Conservation (phyloP, 2,329 filamentous ascomycete genomes). For the Rhexocercosporidium sp. region DNA sequence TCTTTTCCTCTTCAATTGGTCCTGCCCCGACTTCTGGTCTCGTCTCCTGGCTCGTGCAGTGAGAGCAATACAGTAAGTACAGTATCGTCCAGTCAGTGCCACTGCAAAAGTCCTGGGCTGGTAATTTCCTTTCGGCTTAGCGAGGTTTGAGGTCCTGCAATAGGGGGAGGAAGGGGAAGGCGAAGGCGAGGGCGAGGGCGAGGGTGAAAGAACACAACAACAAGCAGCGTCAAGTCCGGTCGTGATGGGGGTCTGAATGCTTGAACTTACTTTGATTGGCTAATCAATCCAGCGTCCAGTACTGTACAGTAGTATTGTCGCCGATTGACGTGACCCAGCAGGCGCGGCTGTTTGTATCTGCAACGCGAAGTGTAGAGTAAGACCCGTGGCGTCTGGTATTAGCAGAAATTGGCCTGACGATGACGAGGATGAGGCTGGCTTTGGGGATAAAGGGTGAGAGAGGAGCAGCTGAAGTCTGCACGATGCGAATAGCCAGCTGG, state of each 20-base stretch:
- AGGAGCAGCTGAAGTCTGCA: neutral
- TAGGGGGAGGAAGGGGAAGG: constrained; percentile 15
- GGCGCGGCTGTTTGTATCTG: constrained; percentile 4
- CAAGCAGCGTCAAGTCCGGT: too few species aligned
- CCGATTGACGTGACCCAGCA: neutral
- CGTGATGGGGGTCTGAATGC: too few species aligned
- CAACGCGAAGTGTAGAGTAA: neutral
- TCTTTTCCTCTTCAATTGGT: too few species aligned
- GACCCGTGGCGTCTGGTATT: neutral
- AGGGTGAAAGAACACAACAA: too few species aligned
- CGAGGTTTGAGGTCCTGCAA: constrained; percentile 33
- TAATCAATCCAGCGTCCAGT: neutral
- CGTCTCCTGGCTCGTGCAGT: constrained; percentile 6
- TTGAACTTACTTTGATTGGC: constrained; percentile 2
- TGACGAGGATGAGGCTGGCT: constrained; percentile 4
- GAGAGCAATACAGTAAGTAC: neutral
- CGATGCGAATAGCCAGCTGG: neutral
- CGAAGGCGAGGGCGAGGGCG: neutral
- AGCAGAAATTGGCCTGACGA: neutral
- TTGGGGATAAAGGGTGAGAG: neutral
- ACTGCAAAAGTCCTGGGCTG: constrained; percentile 16
- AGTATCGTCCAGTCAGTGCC: neutral
- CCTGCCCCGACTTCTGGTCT: neutral
- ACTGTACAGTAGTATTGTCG: neutral
- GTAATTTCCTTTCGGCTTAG: constrained; percentile 42